A percentile compares a stretch with the other conserved stretches of the same genome.
phyloP scores from a whole-genome alignment of 208 protist genomes.

The Acanthamoeba royreba region DNA sequence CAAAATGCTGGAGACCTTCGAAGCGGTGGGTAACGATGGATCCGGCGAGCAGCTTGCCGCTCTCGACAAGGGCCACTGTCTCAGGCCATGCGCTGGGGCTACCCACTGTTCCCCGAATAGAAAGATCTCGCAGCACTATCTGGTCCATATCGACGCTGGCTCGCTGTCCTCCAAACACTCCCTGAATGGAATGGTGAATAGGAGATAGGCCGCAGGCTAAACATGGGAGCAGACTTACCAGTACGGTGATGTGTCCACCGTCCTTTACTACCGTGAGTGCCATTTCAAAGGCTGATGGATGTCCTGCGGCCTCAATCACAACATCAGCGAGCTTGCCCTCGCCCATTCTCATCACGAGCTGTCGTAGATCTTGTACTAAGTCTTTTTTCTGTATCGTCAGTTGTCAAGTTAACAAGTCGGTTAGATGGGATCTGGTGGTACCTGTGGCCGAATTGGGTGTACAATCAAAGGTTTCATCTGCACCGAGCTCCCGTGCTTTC shows the following conservation, averaged over 20 bases:
- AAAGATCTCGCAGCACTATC: background rate
- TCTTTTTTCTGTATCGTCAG: too few species aligned
- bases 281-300: background rate
- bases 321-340: background rate
- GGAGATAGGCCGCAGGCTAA: background rate
- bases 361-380: too few species aligned
- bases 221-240: too few species aligned
- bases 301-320: background rate
- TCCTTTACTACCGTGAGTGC: background rate
- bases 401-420: too few species aligned
- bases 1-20: background rate
- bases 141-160: background rate
- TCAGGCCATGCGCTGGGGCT: background rate
- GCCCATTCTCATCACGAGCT: background rate
- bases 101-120: background rate
- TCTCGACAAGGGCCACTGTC: background rate
- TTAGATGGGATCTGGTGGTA: background rate
- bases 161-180: background rate
- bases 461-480: background rate
- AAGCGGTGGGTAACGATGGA: background rate
- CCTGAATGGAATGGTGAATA: background rate
- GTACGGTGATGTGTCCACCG: background rate
- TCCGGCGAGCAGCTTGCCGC: background rate
- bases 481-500: background rate
- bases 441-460: background rate